phyloP scores from a whole-genome alignment of 805 yeast species.

The Wickerhamomyces strasburgensis region DNA sequence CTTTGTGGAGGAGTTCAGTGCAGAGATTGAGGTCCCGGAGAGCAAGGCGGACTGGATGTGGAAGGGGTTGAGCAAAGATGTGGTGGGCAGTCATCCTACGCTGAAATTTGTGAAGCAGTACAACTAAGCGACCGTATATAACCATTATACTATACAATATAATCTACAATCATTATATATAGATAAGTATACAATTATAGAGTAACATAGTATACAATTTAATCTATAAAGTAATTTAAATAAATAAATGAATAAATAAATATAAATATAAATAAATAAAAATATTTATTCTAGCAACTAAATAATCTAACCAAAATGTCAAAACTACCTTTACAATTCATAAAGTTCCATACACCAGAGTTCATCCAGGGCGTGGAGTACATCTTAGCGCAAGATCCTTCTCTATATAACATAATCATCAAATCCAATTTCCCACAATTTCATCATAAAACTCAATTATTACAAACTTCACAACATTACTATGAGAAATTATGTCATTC shows the following conservation, averaged over 20 bases:
- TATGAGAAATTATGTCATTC: conserved; percentile 40
- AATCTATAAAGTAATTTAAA: no score
- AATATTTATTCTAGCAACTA: no score
- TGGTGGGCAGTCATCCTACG: conserved; percentile 25
- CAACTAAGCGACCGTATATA: conserved; percentile 8
- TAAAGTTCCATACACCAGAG: conserved; percentile 24
- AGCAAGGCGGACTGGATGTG: conserved; percentile 33
- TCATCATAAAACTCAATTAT: conserved; percentile 11
- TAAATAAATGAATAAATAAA: no score
- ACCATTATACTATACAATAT: no score
- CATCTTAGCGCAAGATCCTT: conserved; percentile 33
- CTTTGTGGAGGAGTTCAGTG: conserved; percentile 76
- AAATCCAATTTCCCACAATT: conserved; percentile 27
- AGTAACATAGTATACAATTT: no score
- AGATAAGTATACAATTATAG: no score
- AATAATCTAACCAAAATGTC: no score
- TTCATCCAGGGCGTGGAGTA: conserved; percentile 32
- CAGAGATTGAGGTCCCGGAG: conserved; percentile 52
- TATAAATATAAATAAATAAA: no score
- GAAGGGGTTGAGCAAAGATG: conserved; percentile 25
- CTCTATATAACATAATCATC: conserved; percentile 27
- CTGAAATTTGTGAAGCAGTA: conserved; percentile 14
- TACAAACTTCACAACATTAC: conserved; percentile 26
- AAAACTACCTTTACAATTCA: conserved; percentile 14
- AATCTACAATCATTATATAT: no score